Evolutionary conservation across 305 asterid genomes (phyloP).

Genomic region (Solanum hybrid): DNA sequence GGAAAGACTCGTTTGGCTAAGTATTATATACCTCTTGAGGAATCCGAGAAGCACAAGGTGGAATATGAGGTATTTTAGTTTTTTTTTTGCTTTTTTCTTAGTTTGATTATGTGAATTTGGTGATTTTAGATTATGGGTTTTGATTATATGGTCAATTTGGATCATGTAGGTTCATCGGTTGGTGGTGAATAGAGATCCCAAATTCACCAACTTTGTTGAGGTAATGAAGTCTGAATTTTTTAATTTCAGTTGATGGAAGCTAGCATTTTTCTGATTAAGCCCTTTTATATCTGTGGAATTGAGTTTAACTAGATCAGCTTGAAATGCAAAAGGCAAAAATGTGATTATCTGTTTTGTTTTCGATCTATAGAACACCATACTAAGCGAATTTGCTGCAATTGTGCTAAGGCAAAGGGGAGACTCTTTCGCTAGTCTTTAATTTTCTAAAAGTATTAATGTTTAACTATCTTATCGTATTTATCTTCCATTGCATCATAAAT

Average conservation of each 20-base stretch:
- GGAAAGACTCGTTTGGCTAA: constrained; percentile 94
- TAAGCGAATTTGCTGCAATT: neutral
- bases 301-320: neutral
- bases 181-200: constrained; percentile 94
- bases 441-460: neutral
- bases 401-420: neutral
- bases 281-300: neutral
- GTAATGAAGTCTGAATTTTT: constrained; percentile 18
- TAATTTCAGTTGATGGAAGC: neutral
- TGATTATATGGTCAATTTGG: neutral
- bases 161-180: constrained; percentile 73
- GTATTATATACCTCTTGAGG: constrained; percentile 95
- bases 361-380: neutral
- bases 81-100: neutral
- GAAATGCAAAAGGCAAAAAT: neutral
- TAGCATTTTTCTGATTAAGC: neutral
- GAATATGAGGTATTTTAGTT: constrained; percentile 70
- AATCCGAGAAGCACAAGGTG: constrained; percentile 96
- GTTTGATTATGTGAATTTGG: neutral
- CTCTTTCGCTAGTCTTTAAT: neutral
- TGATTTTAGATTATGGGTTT: neutral
- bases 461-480: neutral
- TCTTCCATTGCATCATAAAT: neutral
- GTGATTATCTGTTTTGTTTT: neutral
- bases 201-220: constrained; percentile 95